These are phyloP conservation scores for Ceratobasidium sp. DNA, from an alignment of 1,284 basidiomycete species.

Conservation along the genomic window DNA sequence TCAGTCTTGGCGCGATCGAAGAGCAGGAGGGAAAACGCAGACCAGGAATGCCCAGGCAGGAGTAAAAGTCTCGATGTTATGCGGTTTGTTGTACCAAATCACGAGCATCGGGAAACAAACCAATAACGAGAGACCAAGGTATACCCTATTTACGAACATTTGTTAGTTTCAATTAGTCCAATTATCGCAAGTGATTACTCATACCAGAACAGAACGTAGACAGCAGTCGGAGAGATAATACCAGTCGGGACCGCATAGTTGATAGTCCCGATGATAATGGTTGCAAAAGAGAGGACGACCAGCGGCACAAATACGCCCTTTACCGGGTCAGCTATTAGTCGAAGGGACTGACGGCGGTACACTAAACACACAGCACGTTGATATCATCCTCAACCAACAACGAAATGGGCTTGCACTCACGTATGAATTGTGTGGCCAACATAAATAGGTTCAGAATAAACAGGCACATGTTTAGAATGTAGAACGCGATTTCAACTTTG, in stretches of 20 bases:
- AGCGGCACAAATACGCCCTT: slow-evolving; percentile 45
- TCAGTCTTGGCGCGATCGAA: no score
- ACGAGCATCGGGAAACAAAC: slow-evolving; percentile 39
- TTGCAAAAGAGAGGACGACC: slow-evolving; percentile 42
- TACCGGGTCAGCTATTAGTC: slow-evolving; percentile 42
- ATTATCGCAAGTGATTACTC: no score
- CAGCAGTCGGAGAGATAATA: slow-evolving; percentile 24
- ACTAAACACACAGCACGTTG: slow-evolving; percentile 12
- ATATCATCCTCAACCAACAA: no score
- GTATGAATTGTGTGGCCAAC: slow-evolving; percentile 22
- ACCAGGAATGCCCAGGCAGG: slow-evolving; percentile 45
- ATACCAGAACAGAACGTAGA: slow-evolving; percentile 36
- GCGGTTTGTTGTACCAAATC: slow-evolving; percentile 44
- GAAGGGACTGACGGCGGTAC: slow-evolving; percentile 27
- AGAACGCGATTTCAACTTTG: slow-evolving; percentile 41
- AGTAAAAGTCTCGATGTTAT: slow-evolving; percentile 44
- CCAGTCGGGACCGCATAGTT: slow-evolving; percentile 44
- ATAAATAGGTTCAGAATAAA: slow-evolving; percentile 34
- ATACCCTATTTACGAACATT: no score
- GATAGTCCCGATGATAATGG: slow-evolving; percentile 44
- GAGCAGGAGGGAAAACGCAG: no score
- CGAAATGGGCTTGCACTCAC: neutral
- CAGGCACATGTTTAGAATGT: slow-evolving; percentile 43
- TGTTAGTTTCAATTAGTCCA: no score
- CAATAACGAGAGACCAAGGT: slow-evolving; percentile 26